Conservation (phyloP, 192 early-diverging fungal species). For the Linderina pennispora region DNA sequence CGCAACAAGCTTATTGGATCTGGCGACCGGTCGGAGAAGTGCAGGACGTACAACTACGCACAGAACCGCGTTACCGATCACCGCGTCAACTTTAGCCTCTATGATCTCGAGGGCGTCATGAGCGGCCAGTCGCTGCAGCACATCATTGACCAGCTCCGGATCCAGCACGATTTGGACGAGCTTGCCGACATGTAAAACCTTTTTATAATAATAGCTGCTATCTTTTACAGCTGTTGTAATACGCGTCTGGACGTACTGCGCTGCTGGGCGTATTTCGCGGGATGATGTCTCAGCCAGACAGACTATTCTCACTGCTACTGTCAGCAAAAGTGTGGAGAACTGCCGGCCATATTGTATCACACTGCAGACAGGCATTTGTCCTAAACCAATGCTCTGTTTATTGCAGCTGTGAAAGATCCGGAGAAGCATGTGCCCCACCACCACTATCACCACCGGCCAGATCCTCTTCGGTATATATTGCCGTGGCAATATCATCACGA, state of each 20-base stretch:
- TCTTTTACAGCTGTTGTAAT: too few species aligned
- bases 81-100: constrained; percentile 65
- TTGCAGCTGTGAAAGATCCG: too few species aligned
- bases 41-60: constrained; percentile 76
- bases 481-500: too few species aligned
- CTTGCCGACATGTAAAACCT: constrained; percentile 18
- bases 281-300: too few species aligned
- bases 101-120: constrained; percentile 63
- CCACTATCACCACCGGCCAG: too few species aligned
- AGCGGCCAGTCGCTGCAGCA: constrained; percentile 44
- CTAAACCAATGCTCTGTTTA: too few species aligned
- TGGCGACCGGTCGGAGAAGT: constrained; percentile 75
- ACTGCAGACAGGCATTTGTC: not conserved
- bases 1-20: constrained; percentile 60
- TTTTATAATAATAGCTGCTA: not conserved
- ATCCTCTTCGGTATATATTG: too few species aligned
- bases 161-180: constrained; percentile 47
- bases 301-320: not conserved
- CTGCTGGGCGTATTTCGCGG: not conserved
- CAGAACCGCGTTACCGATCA: constrained; percentile 80
- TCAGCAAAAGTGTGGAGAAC: not conserved
- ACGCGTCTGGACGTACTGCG: too few species aligned
- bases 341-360: not conserved
- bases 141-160: constrained; percentile 45
- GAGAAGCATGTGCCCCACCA: too few species aligned